A percentile compares a stretch with the other conserved stretches of the same genome.
phyloP scores from a whole-genome alignment of 1,139 yeast species.

The Sugiyamaella novakii region DNA sequence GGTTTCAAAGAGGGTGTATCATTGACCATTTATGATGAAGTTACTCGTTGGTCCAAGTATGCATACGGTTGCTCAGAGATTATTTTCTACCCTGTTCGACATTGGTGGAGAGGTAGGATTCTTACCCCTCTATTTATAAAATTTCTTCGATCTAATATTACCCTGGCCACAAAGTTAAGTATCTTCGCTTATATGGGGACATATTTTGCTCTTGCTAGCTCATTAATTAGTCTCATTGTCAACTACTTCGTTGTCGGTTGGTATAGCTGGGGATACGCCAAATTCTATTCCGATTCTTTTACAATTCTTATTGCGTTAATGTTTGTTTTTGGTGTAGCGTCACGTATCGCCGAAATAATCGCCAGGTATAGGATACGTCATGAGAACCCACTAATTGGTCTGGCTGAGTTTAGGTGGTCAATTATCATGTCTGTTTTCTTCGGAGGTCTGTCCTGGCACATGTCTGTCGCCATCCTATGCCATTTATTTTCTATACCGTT shows the following conservation, averaged over 20 bases:
- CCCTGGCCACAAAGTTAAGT: background rate
- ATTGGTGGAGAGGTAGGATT: background rate
- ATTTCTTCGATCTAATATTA: background rate
- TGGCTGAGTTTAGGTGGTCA: constrained; percentile 1
- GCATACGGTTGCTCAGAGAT: constrained; percentile 1
- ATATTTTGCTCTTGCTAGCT: background rate
- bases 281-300: background rate
- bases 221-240: background rate
- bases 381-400: background rate
- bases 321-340: background rate
- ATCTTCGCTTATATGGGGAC: background rate
- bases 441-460: constrained; percentile 1
- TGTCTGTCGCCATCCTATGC: background rate
- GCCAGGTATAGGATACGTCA: background rate
- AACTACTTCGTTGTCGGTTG: background rate
- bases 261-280: background rate
- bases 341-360: background rate
- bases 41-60: background rate
- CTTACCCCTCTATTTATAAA: background rate
- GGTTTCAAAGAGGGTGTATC: constrained; percentile 1
- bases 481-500: background rate
- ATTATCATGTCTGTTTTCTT: constrained; percentile 1
- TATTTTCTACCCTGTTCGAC: background rate
- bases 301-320: constrained; percentile 1
- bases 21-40: background rate